Evolutionary conservation across 805 yeast genomes (phyloP).

Genomic region (Cyberlindnera bimundalis): DNA sequence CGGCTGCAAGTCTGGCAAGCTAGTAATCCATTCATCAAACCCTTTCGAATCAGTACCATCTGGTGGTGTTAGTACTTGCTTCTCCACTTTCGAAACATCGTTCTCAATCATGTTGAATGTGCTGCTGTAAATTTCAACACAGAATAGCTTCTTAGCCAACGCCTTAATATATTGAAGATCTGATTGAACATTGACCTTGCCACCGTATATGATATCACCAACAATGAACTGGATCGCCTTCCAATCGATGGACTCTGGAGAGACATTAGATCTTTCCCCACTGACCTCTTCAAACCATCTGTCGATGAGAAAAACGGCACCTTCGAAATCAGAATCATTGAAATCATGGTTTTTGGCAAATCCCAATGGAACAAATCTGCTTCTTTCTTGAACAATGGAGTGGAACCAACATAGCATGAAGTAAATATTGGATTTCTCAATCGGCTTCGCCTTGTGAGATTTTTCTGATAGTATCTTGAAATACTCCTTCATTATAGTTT

Average conservation of each 20-base stretch:
- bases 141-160: constrained; percentile 40
- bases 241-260: constrained; percentile 55
- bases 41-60: constrained; percentile 37
- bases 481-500: constrained; percentile 36
- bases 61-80: constrained; percentile 36
- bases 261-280: constrained; percentile 32
- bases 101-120: constrained; percentile 41
- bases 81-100: constrained; percentile 14
- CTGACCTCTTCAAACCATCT: constrained; percentile 34
- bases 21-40: constrained; percentile 46
- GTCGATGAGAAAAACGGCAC: constrained; percentile 44
- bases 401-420: constrained; percentile 71
- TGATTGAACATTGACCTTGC: constrained; percentile 44
- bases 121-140: constrained; percentile 35
- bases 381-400: constrained; percentile 54
- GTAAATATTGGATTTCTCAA: constrained; percentile 44
- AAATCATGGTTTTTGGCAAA: constrained; percentile 63
- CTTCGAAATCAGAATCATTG: constrained; percentile 64
- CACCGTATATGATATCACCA: constrained; percentile 59
- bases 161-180: constrained; percentile 39
- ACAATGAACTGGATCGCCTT: constrained; percentile 44
- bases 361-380: constrained; percentile 60
- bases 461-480: constrained; percentile 24
- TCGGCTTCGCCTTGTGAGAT: constrained; percentile 6
- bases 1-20: constrained; percentile 51